phyloP scores from a whole-genome alignment of 2,329 filamentous ascomycete genomes.

The Colletotrichum nymphaeae region DNA sequence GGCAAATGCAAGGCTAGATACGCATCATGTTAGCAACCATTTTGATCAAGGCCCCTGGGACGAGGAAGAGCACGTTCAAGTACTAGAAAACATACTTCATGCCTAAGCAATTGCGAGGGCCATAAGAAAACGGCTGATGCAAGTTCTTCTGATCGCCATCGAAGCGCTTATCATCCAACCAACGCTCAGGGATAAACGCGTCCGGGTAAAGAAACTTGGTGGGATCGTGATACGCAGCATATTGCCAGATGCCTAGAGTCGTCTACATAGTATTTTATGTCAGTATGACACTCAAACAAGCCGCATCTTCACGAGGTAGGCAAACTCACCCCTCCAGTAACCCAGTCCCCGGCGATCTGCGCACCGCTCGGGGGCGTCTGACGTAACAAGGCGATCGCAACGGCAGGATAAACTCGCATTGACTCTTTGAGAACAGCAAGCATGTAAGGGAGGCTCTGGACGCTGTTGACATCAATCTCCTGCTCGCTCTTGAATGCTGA shows the following conservation, averaged over 20 bases:
- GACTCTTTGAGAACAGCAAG: constrained; percentile 53
- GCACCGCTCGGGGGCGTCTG: constrained; percentile 46
- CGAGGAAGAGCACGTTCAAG: too few relatives aligned
- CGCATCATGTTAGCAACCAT: too few relatives aligned
- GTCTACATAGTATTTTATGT: constrained; percentile 41
- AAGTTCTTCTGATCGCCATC: constrained; percentile 7
- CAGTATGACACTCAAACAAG: background rate
- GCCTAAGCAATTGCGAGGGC: constrained; percentile 24
- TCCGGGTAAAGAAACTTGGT: constrained; percentile 57
- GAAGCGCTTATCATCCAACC: constrained; percentile 42
- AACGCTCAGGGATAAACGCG: constrained; percentile 60
- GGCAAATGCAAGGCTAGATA: constrained; percentile 57
- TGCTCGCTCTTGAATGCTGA: constrained; percentile 46
- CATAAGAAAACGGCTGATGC: constrained; percentile 25
- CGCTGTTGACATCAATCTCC: constrained; percentile 49
- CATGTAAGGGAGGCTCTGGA: constrained; percentile 49
- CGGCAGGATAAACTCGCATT: constrained; percentile 48
- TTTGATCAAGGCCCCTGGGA: too few relatives aligned
- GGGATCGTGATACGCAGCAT: constrained; percentile 53
- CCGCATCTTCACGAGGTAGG: too few relatives aligned
- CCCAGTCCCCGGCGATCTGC: constrained; percentile 42
- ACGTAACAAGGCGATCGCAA: constrained; percentile 39
- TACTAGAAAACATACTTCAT: constrained; percentile 11
- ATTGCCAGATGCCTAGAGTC: constrained; percentile 55
- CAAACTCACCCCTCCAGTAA: constrained; percentile 47